Base-by-base conservation (phyloP, 1,139 yeast genomes). In the Suhomyces bolitotheri region DNA sequence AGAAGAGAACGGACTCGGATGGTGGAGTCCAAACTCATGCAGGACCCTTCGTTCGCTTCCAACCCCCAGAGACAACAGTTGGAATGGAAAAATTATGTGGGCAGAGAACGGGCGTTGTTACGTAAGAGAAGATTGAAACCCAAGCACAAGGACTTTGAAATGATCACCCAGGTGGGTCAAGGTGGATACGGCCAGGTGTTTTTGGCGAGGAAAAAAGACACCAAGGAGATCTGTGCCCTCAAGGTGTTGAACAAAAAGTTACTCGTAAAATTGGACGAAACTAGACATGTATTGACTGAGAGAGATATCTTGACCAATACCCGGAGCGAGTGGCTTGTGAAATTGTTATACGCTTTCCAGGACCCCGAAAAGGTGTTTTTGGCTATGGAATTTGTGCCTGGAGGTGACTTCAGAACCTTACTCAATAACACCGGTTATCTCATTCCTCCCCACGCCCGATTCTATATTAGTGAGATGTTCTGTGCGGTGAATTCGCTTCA, bases 311-410 rank as follows among this genome's bases (percentile, higher is more conserved):
- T 94, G 50, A 92, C 98, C 16, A 92, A 94, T 29, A 88, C 97
- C 5, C 76, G 96, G 58, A 82, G 94, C 40, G 96, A 90, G 43
- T 94, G 99, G 99, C 72, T 94, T 31, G 98, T 92, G 27, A 89
- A 89, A 60, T 70, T 94, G 38, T 71, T 89, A 41, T 94, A 94
- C 58, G 96, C 98, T 3, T 94, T 94, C 65, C 99, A 94, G 59
- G 97, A 92, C 60, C 66, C 82, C 0, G 92, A 85, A 43, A 86
- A 86, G 58, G 87, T 94, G 25, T 94, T 87, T 51, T 71, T 94
- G 53, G 98, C 98, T 2, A 94, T 94, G 99, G 98, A 94, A 59
- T 94, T 87, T 61, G 98, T 94, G 7, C 97, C 98, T 4, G 99
- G 99, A 41, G 99, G 99, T 33, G 99, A 94, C 59, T 94, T 88